phyloP scores from a whole-genome alignment of 192 early-diverging fungal genomes.

The Spizellomyces punctatus region DNA sequence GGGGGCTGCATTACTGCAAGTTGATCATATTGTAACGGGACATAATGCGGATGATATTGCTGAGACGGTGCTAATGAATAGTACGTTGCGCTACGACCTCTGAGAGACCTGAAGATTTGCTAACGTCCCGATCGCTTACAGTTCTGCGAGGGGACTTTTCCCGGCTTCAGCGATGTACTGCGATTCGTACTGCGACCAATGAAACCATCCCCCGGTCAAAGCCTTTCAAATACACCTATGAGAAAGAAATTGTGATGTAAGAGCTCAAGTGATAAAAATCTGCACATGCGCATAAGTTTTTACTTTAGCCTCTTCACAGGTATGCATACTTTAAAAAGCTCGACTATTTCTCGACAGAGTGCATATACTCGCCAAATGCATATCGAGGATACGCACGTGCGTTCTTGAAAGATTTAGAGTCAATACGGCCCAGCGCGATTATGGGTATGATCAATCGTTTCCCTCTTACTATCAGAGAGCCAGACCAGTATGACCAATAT shows the following conservation, averaged over 20 bases:
- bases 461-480: neutral
- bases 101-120: neutral
- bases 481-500: neutral
- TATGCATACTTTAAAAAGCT: conserved; percentile 96
- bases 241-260: conserved; percentile 98
- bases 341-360: conserved; percentile 99
- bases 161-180: conserved; percentile 88
- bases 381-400: conserved; percentile 94
- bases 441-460: conserved; percentile 57
- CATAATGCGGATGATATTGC: conserved; percentile 99
- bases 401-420: conserved; percentile 94
- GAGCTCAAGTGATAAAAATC: neutral
- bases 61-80: conserved; percentile 98
- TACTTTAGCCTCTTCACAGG: neutral
- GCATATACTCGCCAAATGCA: conserved; percentile 96
- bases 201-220: conserved; percentile 84
- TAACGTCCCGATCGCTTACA: conserved; percentile 26
- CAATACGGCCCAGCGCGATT: conserved; percentile 84
- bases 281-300: neutral
- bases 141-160: conserved; percentile 94
- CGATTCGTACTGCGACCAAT: conserved; percentile 82
- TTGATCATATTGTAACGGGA: conserved; percentile 97
- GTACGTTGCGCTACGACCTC: conserved; percentile 41
- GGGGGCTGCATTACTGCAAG: conserved; percentile 85
- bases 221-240: conserved; percentile 98